Base-by-base conservation (phyloP, 306 rosid genomes). In the Morella rubra region DNA sequence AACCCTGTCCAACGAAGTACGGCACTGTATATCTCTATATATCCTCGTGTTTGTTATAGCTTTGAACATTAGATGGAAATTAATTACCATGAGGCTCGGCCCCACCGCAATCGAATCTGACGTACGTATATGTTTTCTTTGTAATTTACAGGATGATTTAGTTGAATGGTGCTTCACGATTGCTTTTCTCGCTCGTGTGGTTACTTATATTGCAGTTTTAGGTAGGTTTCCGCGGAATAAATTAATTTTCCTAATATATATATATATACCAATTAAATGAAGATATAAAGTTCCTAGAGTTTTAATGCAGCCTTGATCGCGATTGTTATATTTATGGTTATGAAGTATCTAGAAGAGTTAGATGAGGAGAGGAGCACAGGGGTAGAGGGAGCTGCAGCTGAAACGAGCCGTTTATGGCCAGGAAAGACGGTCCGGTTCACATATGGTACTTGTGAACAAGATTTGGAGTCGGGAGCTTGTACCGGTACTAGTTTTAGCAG, bases 381-480 rank as follows among this genome's bases (percentile, higher is more conserved):
- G 14, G 55, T 49, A 42, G 41, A 1, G 12, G 42, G 22, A 10
- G 67, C 9, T 14, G 16, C 5, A 49, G 53, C 59, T 6, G 88
- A 85, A 73, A 85, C 79, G 3, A 52, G 49, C 60, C 84, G 86
- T 10, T 52, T 85, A 40, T 32, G 19, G 55, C 24, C 76, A 0
- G 72, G 45, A 4, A 81, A 82, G 73, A 44, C 81, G 5, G 42
- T 52, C 61, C 76, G 37, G 51, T 44, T 16, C 13, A 69, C 72
- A 11, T 81, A 85, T 22, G 88, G 84, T 19, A 79, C 81, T 50
- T 75, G 81, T n/a, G 73, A 61, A 2, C 50, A 69, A 50, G 85
- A 71, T 64, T 13, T 66, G 5, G 88, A 81, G 69, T 19, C 70
- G 0, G 80, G 80, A 50, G 47, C 69, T 27, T 77, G 80, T 71